Percentiles rank a stretch among this genome's conserved stretches.
Conservation (phyloP, 1,284 basidiomycete genomes). For the Sanghuangporus weigelae region DNA sequence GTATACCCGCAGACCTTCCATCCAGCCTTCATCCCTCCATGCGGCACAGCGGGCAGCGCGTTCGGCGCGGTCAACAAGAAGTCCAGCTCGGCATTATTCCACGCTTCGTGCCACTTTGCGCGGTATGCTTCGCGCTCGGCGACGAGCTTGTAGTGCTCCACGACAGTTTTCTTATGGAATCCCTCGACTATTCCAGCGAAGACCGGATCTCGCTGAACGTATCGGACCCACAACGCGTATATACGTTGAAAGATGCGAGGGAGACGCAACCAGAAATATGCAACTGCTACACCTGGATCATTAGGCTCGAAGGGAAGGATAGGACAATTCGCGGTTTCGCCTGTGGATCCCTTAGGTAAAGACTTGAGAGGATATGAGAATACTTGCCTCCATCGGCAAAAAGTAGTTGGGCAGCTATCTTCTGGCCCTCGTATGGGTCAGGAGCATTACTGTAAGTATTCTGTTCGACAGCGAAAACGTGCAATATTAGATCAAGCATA, state of each 20-base stretch:
- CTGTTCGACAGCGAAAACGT: background rate
- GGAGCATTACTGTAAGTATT: conserved; percentile 30
- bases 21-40: conserved; percentile 36
- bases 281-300: conserved; percentile 35
- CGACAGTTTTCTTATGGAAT: conserved; percentile 36
- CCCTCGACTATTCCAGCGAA: conserved; percentile 37
- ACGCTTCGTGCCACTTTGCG: conserved; percentile 42
- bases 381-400: conserved; percentile 34
- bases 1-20: conserved; percentile 39
- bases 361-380: background rate
- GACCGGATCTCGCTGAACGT: conserved; percentile 33
- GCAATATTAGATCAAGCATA: conserved; percentile 21
- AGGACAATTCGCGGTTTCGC: conserved; percentile 30
- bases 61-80: conserved; percentile 57
- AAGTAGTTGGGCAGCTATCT: conserved; percentile 36
- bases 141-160: conserved; percentile 40
- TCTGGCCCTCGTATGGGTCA: conserved; percentile 31
- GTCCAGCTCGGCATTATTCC: conserved; percentile 51
- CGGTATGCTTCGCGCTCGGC: conserved; percentile 39
- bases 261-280: conserved; percentile 28
- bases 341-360: conserved; percentile 21
- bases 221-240: conserved; percentile 33
- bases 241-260: conserved; percentile 37
- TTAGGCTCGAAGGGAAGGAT: conserved; percentile 36
- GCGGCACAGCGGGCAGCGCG: conserved; percentile 50